Evolutionary conservation across 257 asterid species (phyloP), one percentile per base, ranked within the genome.

Genomic region (Nicotiana undulata): DNA sequence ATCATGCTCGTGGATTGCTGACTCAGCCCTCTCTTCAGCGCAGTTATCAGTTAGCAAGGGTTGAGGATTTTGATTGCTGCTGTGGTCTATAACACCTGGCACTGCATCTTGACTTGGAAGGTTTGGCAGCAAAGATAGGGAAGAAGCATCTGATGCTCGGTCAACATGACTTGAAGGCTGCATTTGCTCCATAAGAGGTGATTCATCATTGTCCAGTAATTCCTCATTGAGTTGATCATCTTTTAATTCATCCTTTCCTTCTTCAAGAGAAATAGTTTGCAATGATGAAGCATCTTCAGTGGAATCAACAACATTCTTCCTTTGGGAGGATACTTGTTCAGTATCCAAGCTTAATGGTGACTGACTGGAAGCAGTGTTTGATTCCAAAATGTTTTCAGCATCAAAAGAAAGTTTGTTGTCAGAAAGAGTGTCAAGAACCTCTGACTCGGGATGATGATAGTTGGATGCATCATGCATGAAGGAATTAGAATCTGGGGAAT

Each of bases 311-410:
- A 65, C 44, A 68, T 51, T 26, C 63, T 46, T 78, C 84, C 85
- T 83, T 81, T 46, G 85, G 84, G 77, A 56, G 75, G 85, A 72
- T 75, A 82, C 88, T 44, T 84, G 81, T 72, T 89, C 93, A 59
- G 76, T 68, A 77, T 82, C 83, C 24, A 83, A 56, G 74, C 79
- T 84, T 40, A 66, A 58, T 75, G 86, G 85, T 74, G 82, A 59
- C 83, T 85, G 89, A 80, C 75, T 77, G 28, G 83, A 52, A 56
- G 82, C 34, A 46, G 88, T 64, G 77, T 55, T 76, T 44, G 58
- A 59, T 67, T 84, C 85, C 80, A 75, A 67, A 75, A 40, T 76
- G 72, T 76, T 86, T 40, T 83, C 86, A 68, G 66, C 86, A 85
- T 82, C 86, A 55, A 86, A 82, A 46, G 78, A 75, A 80, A 78